Evolutionary conservation across 2,329 filamentous ascomycete genomes (phyloP), one percentile per base, ranked within the genome.

Genomic region (Plectosphaerella plurivora): DNA sequence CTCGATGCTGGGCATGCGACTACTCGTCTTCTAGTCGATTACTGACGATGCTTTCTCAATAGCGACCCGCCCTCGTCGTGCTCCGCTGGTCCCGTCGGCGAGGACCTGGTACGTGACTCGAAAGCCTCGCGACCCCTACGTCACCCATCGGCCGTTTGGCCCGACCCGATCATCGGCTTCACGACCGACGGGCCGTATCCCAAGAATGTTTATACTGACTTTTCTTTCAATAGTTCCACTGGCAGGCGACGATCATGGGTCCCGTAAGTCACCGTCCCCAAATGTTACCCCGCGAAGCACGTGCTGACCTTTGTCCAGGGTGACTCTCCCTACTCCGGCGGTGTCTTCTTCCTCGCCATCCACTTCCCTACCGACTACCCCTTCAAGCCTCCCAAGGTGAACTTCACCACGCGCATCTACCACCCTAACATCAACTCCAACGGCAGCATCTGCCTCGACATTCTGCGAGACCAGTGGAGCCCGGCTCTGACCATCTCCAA

Each of bases 401-500:
- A 97, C 88, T 99, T 99, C 84, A 97, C 91, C 65, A 99, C 94
- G 60, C 89, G 93, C 70, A 97, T 99, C 80, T 99, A 99, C 74
- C 94, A 99, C 79, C 94, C 94, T 67, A 99, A 99, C 79, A 99
- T 99, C 91, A 99, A 99, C 86, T 96, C 91, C 63, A 97, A 97
- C 74, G 94, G 94, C 74, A 97, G 92, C 76, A 99, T 99, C 75
- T 99, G 94, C 74, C 78, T 99, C 72, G 94, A 99, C 69, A 99
- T 99, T 69, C 81, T 99, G 68, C 87, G 94, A 79, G 94, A 99
- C 74, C 94, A 99, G 79, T 99, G 94, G 94, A 97, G 92, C 73
- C 94, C 94, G 42, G 94, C 94, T 61, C 81, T 99, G 74, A 99
- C 94, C 62, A 97, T 99, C 67, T 96, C 91, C 57, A 99, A 99